Evolutionary conservation across 1,284 basidiomycete species (phyloP).

Genomic region (Ganoderma multipileum): DNA sequence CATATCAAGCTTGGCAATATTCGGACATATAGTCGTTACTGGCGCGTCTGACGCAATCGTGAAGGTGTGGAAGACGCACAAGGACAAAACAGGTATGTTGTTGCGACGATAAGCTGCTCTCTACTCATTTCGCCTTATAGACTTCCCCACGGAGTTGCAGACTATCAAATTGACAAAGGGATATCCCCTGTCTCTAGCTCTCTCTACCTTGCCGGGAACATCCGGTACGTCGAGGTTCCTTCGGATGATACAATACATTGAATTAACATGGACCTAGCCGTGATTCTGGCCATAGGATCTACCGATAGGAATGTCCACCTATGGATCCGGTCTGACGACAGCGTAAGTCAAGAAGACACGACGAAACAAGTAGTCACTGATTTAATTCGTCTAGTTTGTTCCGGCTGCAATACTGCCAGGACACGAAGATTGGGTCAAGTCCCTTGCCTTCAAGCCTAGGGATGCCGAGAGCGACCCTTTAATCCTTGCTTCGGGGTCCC

Average conservation of each 20-base stretch:
- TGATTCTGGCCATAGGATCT: conserved; percentile 77
- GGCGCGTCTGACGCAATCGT: conserved; percentile 83
- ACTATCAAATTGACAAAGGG: conserved; percentile 69
- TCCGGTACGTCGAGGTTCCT: conserved; percentile 51
- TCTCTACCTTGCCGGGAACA: conserved; percentile 70
- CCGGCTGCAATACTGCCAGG: conserved; percentile 72
- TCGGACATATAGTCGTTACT: conserved; percentile 62
- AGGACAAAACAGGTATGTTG: conserved; percentile 42
- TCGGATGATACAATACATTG: background rate
- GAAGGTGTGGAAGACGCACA: conserved; percentile 68
- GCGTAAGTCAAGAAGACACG: conserved; percentile 44
- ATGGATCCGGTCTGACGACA: conserved; percentile 70
- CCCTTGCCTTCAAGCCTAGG: conserved; percentile 69
- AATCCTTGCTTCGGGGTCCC: conserved; percentile 87
- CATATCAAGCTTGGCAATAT: conserved; percentile 69
- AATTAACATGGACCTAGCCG: conserved; percentile 48
- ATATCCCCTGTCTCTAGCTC: conserved; percentile 77
- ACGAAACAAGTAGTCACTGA: conserved; percentile 1
- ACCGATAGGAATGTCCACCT: conserved; percentile 83
- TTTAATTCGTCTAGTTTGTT: conserved; percentile 54
- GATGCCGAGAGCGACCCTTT: conserved; percentile 46
- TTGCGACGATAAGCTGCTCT: background rate
- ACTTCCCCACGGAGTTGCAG: conserved; percentile 59
- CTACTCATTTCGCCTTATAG: conserved; percentile 34
- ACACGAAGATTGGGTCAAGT: conserved; percentile 94